phyloP scores from a whole-genome alignment of 2,329 filamentous ascomycete genomes.

The Domatiomyces globalis region DNA sequence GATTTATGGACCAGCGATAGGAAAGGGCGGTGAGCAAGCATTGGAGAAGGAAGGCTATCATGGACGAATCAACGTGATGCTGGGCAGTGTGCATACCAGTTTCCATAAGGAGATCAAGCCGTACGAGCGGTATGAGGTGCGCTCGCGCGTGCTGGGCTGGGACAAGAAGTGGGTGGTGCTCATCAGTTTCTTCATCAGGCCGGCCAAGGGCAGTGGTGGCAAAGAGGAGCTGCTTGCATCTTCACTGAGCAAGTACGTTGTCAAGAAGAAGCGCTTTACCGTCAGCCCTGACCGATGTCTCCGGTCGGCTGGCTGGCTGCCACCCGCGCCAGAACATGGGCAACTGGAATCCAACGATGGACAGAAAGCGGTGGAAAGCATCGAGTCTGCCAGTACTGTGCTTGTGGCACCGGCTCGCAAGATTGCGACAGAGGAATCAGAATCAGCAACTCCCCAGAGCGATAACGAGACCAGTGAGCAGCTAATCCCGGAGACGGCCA shows the following conservation, averaged over 20 bases:
- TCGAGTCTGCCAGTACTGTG: not conserved
- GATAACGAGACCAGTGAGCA: not conserved
- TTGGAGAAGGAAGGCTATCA: constrained; percentile 36
- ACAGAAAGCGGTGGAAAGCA: not conserved
- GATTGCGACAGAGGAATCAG: not conserved
- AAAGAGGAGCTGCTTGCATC: constrained; percentile 49
- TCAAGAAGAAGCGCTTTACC: constrained; percentile 69
- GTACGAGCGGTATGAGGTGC: constrained; percentile 58
- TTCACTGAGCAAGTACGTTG: constrained; percentile 65
- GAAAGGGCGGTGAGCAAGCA: constrained; percentile 29
- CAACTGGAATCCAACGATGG: not conserved
- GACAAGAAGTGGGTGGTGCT: constrained; percentile 73
- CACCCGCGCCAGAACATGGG: constrained; percentile 51
- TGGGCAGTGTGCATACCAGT: constrained; percentile 59
- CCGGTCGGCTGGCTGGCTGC: constrained; percentile 57
- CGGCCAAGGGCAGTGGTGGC: constrained; percentile 21
- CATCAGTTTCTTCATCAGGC: constrained; percentile 55
- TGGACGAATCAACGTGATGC: constrained; percentile 43
- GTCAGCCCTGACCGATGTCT: constrained; percentile 69
- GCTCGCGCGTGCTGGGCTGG: constrained; percentile 57
- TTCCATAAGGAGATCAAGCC: constrained; percentile 62
- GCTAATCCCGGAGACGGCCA: not conserved
- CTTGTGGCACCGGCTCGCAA: not conserved
- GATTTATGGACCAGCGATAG: constrained; percentile 33
- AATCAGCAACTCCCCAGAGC: not conserved